Evolutionary conservation across 768 basidiomycete species (phyloP), one percentile per base, ranked within the genome.

Genomic region (Lepiota brunneoincarnata): DNA sequence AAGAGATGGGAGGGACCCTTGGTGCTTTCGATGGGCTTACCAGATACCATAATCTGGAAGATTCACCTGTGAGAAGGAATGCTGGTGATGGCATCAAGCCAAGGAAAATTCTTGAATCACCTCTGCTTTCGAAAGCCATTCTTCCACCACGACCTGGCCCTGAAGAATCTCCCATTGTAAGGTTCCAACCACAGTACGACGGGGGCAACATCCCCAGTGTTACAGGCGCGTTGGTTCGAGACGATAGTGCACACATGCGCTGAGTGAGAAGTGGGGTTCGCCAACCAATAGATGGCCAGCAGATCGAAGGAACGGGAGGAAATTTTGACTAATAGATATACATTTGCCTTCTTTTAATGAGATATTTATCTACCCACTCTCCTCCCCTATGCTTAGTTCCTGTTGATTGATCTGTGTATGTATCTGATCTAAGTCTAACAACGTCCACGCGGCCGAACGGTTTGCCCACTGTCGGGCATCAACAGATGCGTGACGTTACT

Each of bases 1-100:
- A 72, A 54, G 69, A 70, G 20, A 61, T 60, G 54, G 66, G 61
- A 21, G 58, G 60, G 15, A 58, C 60, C 52, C 55, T 57, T 54
- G 56, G 53, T 11, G 44, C 53, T 18, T 54, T 47, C 23, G 53
- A 48, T 23, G 51, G 45, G 2, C 14, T 50, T 42, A 46, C 53
- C 6, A 26, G 48, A 36, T 46, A 49, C 20, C 23, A 39, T 23
- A 49, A 44, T 39, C 28, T 54, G 4, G 53, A 54, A 47, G 53
- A 54, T 41, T 54, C 53, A 10, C 53, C 53, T 23, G 35, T 48
- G 18, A 21, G 53, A 20, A 24, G 53, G 15, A 40, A 21, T 51
- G 40, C 26, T 34, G 49, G 48, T 28, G 38, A 26, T 10, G 26
- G 39, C 18, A 24, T 28, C 9, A 39, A 28, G 18, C n/a, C 12